Evolutionary conservation across 106 monocot species (phyloP).

Genomic region (Vanilla planifolia): DNA sequence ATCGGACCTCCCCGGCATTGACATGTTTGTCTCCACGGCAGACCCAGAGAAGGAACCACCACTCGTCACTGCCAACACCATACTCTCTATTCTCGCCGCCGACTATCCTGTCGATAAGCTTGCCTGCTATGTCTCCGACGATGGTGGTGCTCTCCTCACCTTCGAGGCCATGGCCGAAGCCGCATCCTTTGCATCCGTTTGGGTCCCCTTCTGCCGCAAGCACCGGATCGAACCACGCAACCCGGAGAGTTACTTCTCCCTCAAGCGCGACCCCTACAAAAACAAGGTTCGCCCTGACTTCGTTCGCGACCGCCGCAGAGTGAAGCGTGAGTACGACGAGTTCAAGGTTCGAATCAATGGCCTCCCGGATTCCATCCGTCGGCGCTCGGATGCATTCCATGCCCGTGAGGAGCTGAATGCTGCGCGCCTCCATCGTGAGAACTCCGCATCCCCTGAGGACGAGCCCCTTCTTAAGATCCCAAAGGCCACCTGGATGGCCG

Average conservation of each 20-base stretch:
- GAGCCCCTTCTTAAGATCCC: slow-evolving; percentile 33
- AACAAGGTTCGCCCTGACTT: slow-evolving; percentile 48
- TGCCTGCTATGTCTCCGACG: slow-evolving; percentile 15
- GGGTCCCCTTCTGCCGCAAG: slow-evolving; percentile 63
- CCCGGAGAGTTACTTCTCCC: slow-evolving; percentile 46
- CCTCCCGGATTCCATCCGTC: slow-evolving; percentile 44
- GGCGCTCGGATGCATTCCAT: slow-evolving; percentile 48
- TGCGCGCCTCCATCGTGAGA: slow-evolving; percentile 26
- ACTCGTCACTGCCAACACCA: slow-evolving; percentile 53
- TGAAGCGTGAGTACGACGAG: slow-evolving; percentile 59
- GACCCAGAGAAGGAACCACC: slow-evolving; percentile 65
- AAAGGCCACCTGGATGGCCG: slow-evolving; percentile 69
- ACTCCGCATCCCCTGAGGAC: slow-evolving; percentile 5
- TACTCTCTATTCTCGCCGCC: slow-evolving; percentile 34
- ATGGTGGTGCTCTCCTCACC: slow-evolving; percentile 12
- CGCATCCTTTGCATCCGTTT: slow-evolving; percentile 42
- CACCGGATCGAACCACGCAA: slow-evolving; percentile 48
- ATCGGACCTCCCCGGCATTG: slow-evolving; percentile 60
- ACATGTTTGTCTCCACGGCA: slow-evolving; percentile 61
- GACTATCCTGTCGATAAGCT: slow-evolving; percentile 15
- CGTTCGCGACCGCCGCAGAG: slow-evolving; percentile 41
- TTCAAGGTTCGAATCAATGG: slow-evolving; percentile 55
- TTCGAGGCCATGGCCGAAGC: slow-evolving; percentile 42
- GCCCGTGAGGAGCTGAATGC: slow-evolving; percentile 38
- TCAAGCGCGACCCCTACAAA: slow-evolving; percentile 55